These are phyloP conservation scores for Aspergillus fumigatiaffinis DNA, from an alignment of 2,329 filamentous ascomycete genomes.

Conservation along the genomic window DNA sequence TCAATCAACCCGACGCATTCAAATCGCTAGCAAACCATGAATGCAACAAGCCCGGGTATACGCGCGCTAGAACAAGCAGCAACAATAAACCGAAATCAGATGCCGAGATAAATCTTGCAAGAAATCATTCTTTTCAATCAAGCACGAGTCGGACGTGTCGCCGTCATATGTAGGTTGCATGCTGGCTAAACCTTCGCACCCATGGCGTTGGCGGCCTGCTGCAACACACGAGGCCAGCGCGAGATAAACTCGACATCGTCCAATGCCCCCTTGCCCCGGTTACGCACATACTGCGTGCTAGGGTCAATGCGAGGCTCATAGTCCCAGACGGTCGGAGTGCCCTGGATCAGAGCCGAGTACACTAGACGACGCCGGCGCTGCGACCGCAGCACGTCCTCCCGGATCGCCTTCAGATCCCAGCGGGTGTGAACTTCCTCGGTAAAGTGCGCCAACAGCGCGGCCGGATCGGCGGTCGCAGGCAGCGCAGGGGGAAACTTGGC, in stretches of 20 bases:
- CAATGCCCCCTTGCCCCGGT: constrained; percentile 39
- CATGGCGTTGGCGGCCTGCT: constrained; percentile 27
- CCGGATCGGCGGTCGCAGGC: constrained; percentile 30
- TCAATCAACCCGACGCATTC: background rate
- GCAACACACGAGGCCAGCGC: constrained; percentile 38
- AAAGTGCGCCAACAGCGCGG: constrained; percentile 60
- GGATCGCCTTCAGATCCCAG: constrained; percentile 80
- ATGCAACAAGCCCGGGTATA: constrained; percentile 1
- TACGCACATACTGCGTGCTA: constrained; percentile 69
- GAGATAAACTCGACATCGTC: constrained; percentile 41
- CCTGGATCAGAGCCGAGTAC: constrained; percentile 74
- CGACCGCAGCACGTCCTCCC: constrained; percentile 66
- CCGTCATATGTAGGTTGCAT: background rate
- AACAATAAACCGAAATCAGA: constrained; percentile 5
- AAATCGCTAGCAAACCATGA: background rate
- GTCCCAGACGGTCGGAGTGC: constrained; percentile 79
- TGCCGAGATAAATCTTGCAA: constrained; percentile 5
- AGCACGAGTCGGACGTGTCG: background rate
- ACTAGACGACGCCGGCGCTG: constrained; percentile 76
- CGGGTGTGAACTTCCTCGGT: constrained; percentile 66
- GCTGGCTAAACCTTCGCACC: constrained; percentile 9
- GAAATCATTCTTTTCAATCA: background rate
- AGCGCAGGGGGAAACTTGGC: constrained; percentile 27
- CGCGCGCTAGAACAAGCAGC: constrained; percentile 1
- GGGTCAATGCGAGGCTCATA: constrained; percentile 61